Evolutionary conservation across 2,329 filamentous ascomycete species (phyloP).

Genomic region (Aspergillus tanneri): DNA sequence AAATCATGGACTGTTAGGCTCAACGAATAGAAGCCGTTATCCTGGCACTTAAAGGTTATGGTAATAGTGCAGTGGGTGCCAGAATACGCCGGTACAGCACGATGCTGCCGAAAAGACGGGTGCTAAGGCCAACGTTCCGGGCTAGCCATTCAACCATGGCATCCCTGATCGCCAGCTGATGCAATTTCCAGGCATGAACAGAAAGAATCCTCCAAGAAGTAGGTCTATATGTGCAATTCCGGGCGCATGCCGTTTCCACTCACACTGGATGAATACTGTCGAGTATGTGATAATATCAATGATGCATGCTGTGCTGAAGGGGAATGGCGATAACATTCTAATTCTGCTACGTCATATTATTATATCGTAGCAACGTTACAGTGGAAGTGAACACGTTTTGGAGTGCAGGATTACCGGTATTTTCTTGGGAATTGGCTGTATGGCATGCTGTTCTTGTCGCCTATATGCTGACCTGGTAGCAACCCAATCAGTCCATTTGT

Average conservation of each 20-base stretch:
- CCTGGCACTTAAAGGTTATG: constrained; percentile 4
- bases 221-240: not conserved
- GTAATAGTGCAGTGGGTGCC: constrained; percentile 16
- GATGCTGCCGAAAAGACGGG: constrained; percentile 2
- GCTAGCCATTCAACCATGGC: not conserved
- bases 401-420: no score
- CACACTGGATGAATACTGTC: not conserved
- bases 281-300: no score
- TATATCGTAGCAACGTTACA: no score
- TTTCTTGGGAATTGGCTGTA: no score
- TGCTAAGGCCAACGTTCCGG: not conserved
- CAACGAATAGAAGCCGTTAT: not conserved
- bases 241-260: not conserved
- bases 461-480: not conserved
- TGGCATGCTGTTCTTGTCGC: not conserved
- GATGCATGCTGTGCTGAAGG: no score
- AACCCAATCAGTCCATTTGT: not conserved
- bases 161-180: not conserved
- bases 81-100: constrained; percentile 11
- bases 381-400: no score
- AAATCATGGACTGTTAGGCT: not conserved
- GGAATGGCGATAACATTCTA: no score
- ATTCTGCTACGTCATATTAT: no score
- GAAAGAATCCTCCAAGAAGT: not conserved
- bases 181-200: not conserved